Evolutionary conservation across 805 yeast species (phyloP).

Genomic region (Sungouiozyma intestinalis): DNA sequence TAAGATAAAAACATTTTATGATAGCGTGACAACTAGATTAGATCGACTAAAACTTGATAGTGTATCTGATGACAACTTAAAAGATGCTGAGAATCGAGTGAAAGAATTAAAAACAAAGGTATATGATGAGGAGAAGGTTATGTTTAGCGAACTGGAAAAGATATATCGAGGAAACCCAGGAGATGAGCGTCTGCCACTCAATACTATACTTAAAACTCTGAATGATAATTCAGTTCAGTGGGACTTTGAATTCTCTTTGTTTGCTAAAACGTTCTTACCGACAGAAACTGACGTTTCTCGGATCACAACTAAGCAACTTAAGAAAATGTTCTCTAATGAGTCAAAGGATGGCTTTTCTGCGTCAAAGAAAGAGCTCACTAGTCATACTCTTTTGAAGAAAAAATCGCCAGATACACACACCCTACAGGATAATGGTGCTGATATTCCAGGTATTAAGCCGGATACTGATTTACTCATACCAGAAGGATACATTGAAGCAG

Average conservation of each 20-base stretch:
- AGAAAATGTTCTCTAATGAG: slow-evolving; percentile 43
- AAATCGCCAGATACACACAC: background rate
- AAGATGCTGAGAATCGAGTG: slow-evolving; percentile 53
- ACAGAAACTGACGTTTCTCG: slow-evolving; percentile 87
- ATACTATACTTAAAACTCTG: slow-evolving; percentile 54
- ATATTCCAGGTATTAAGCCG: background rate
- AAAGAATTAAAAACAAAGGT: slow-evolving; percentile 46
- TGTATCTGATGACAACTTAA: slow-evolving; percentile 58
- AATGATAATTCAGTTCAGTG: slow-evolving; percentile 79
- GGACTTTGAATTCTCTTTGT: slow-evolving; percentile 75
- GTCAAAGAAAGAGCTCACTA: background rate
- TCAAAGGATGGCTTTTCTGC: background rate
- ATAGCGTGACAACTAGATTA: slow-evolving; percentile 59
- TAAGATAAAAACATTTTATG: slow-evolving; percentile 54
- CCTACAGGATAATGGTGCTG: background rate
- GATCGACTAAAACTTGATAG: slow-evolving; percentile 66
- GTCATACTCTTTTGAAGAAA: background rate
- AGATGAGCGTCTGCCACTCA: slow-evolving; percentile 59
- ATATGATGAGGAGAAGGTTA: slow-evolving; percentile 37
- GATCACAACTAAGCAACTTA: slow-evolving; percentile 79
- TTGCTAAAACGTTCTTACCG: slow-evolving; percentile 72
- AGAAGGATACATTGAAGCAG: background rate
- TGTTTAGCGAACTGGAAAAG: slow-evolving; percentile 37
- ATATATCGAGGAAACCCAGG: slow-evolving; percentile 48
- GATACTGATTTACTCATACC: background rate